Percentiles rank a stretch among this genome's conserved stretches.
Conservation (phyloP, 805 yeast species). For the Tanozyma kutaoensis region DNA sequence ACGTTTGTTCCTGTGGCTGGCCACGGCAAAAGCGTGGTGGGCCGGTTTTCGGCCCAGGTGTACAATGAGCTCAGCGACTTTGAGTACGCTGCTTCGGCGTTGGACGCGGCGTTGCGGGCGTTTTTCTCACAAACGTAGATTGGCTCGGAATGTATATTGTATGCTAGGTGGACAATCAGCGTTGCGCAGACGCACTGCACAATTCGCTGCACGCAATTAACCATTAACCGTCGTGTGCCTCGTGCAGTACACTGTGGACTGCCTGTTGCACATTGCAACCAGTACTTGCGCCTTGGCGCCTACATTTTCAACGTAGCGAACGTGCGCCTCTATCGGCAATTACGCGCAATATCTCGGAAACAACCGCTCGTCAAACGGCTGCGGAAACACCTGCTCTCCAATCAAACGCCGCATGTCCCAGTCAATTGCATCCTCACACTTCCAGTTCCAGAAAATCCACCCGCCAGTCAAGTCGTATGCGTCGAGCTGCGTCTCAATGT, state of each 20-base stretch:
- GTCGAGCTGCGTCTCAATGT: constrained; percentile 83
- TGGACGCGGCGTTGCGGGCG: constrained; percentile 20
- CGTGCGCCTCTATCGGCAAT: too few relatives aligned
- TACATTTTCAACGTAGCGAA: too few relatives aligned
- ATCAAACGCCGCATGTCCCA: constrained; percentile 70
- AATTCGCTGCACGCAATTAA: too few relatives aligned
- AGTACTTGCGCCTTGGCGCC: too few relatives aligned
- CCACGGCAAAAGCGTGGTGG: constrained; percentile 18
- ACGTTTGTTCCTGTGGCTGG: constrained; percentile 33
- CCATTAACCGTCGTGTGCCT: too few relatives aligned
- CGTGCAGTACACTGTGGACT: too few relatives aligned
- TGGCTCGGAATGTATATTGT: too few relatives aligned
- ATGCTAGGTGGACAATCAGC: too few relatives aligned
- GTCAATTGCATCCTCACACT: constrained; percentile 70
- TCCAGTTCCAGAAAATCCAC: constrained; percentile 93
- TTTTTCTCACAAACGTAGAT: too few relatives aligned
- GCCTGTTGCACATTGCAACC: too few relatives aligned
- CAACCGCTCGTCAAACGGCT: constrained; percentile 62
- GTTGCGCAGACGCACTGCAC: too few relatives aligned
- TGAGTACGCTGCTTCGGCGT: constrained; percentile 19
- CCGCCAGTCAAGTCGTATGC: constrained; percentile 63
- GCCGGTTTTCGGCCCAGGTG: constrained; percentile 46
- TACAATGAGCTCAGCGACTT: constrained; percentile 47
- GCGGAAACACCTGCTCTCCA: constrained; percentile 58
- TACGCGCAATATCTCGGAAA: too few relatives aligned